These are phyloP conservation scores for Hysterium pulicare DNA, from an alignment of 2,329 filamentous ascomycete species.

Conservation along the genomic window DNA sequence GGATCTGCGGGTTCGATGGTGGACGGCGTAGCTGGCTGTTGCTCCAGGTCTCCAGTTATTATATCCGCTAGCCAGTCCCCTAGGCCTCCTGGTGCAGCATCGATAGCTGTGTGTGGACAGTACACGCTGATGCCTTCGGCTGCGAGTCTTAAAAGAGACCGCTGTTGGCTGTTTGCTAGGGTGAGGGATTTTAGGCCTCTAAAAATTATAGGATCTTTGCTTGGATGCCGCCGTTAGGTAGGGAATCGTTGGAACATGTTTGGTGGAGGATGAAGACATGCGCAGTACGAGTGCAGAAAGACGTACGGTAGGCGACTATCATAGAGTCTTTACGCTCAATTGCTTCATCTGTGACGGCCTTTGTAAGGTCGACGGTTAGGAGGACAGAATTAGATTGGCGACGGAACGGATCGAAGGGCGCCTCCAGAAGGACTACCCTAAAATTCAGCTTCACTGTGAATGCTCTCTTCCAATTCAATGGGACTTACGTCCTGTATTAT, in stretches of 20 bases:
- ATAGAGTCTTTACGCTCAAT: conserved; percentile 72
- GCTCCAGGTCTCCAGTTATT: conserved; percentile 54
- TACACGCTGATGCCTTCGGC: conserved; percentile 92
- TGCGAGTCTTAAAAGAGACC: conserved; percentile 75
- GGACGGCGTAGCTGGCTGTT: conserved; percentile 6
- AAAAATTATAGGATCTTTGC: conserved; percentile 90
- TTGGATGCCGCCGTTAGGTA: conserved; percentile 25
- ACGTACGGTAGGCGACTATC: conserved; percentile 82
- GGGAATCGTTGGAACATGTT: neutral
- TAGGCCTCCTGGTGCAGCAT: conserved; percentile 78
- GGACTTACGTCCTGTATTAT: conserved; percentile 77
- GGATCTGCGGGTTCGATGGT: conserved; percentile 4
- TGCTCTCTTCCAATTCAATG: neutral
- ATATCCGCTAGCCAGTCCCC: conserved; percentile 94
- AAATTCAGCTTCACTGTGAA: neutral
- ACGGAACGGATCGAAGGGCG: conserved; percentile 57
- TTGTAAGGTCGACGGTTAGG: conserved; percentile 87
- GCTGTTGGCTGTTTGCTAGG: conserved; percentile 79
- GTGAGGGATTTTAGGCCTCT: conserved; percentile 85
- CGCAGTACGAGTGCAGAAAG: neutral
- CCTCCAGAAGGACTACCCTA: conserved; percentile 63
- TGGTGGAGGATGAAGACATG: neutral
- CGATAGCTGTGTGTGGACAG: conserved; percentile 90
- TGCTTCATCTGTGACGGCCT: conserved; percentile 84
- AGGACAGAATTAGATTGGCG: conserved; percentile 66